Conservation (phyloP, 495 filamentous ascomycete species). For the Thermochaetoides thermophila region DNA sequence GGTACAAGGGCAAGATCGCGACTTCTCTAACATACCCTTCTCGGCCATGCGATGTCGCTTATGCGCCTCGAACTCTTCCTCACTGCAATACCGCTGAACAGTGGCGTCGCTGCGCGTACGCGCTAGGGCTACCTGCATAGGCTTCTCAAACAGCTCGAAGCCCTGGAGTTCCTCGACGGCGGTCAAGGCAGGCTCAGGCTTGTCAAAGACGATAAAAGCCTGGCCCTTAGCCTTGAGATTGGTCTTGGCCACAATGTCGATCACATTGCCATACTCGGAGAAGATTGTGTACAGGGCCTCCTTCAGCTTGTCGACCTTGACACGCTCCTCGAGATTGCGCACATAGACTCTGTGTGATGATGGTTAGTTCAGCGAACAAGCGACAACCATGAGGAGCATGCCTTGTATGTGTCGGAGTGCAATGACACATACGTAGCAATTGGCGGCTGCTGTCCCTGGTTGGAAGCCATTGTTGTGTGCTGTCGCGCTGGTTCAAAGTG, state of each 20-base stretch:
- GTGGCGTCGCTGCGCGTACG: constrained; percentile 80
- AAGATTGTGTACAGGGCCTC: constrained; percentile 67
- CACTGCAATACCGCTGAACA: constrained; percentile 53
- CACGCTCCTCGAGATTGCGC: constrained; percentile 83
- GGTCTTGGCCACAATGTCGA: constrained; percentile 86
- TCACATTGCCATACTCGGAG: constrained; percentile 73
- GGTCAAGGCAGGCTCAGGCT: constrained; percentile 52
- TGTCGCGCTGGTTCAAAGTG: background rate
- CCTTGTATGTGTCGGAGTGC: constrained; percentile 44
- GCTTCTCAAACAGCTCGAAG: constrained; percentile 87
- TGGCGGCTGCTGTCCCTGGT: constrained; percentile 15
- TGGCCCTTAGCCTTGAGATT: constrained; percentile 90
- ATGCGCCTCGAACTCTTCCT: constrained; percentile 75
- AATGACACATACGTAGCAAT: constrained; percentile 52
- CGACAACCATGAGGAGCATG: constrained; percentile 9
- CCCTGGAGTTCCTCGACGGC: constrained; percentile 86
- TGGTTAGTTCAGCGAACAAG: constrained; percentile 6
- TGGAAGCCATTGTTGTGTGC: constrained; percentile 23
- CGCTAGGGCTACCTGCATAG: constrained; percentile 78
- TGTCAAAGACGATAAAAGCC: constrained; percentile 90
- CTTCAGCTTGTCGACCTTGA: constrained; percentile 68
- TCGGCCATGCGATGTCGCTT: constrained; percentile 76
- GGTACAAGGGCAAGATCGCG: too few species aligned
- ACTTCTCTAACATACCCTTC: constrained; percentile 63
- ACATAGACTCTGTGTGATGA: constrained; percentile 44